These are phyloP conservation scores for Pyracantha coccinea DNA, from an alignment of 331 rosid genomes.

Conservation along the genomic window DNA sequence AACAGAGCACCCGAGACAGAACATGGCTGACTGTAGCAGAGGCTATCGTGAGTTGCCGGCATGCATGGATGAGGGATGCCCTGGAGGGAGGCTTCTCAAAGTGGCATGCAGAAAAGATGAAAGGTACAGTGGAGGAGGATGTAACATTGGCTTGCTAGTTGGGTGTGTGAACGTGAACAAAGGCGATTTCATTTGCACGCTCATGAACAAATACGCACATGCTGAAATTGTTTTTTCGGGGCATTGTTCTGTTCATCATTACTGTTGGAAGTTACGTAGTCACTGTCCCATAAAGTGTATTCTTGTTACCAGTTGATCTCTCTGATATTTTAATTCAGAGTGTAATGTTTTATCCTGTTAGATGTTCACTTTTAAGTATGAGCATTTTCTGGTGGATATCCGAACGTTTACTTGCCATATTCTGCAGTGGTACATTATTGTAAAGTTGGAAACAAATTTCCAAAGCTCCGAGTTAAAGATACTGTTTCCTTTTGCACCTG, in stretches of 20 bases:
- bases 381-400: background rate
- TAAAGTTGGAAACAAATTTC: background rate
- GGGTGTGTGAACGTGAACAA: background rate
- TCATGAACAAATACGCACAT: background rate
- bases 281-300: background rate
- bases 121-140: conserved; percentile 16
- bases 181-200: background rate
- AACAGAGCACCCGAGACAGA: conserved; percentile 72
- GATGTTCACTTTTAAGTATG: background rate
- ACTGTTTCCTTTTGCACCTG: background rate
- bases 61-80: conserved; percentile 87
- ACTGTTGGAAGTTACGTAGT: background rate
- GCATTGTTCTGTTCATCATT: background rate
- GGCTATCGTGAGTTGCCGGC: conserved; percentile 63
- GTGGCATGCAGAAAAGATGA: conserved; percentile 50
- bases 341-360: background rate
- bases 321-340: background rate
- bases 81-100: conserved; percentile 52
- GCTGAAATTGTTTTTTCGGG: background rate
- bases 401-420: background rate
- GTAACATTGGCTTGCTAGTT: conserved; percentile 14
- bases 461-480: background rate
- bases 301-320: background rate
- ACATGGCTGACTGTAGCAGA: conserved; percentile 63
- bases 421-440: background rate